phyloP scores from a whole-genome alignment of 2,329 filamentous ascomycete species.

The Onygenales sp. region DNA sequence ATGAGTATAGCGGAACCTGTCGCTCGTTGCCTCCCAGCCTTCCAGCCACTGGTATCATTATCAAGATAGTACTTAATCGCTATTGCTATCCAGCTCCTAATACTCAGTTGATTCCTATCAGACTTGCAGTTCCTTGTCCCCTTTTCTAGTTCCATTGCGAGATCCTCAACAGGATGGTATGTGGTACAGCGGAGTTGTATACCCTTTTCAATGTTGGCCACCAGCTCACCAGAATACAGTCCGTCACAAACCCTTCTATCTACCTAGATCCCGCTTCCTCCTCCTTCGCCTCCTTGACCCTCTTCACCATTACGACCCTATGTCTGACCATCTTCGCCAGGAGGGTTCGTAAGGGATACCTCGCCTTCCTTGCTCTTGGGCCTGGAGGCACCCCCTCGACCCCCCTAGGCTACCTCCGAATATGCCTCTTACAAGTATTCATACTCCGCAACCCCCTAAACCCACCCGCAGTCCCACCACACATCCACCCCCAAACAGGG shows the following conservation, averaged over 20 bases:
- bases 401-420: slow-evolving; percentile 60
- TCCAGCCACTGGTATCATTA: too few species aligned
- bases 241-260: neutral
- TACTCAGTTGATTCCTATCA: too few species aligned
- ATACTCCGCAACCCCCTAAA: slow-evolving; percentile 60
- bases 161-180: too few species aligned
- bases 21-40: too few species aligned
- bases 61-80: too few species aligned
- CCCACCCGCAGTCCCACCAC: slow-evolving; percentile 44
- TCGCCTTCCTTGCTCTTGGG: slow-evolving; percentile 65
- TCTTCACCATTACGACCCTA: slow-evolving; percentile 38
- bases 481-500: slow-evolving; percentile 46
- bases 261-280: neutral
- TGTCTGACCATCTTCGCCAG: slow-evolving; percentile 44
- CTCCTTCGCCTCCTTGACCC: slow-evolving; percentile 24
- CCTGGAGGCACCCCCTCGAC: slow-evolving; percentile 73
- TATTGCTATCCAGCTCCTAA: too few species aligned
- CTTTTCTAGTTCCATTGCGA: too few species aligned
- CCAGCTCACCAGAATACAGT: neutral
- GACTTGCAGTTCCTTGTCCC: too few species aligned
- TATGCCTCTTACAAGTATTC: slow-evolving; percentile 64
- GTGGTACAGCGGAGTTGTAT: neutral
- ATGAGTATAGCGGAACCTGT: too few species aligned
- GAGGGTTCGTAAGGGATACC: slow-evolving; percentile 52
- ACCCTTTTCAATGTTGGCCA: neutral